phyloP scores from a whole-genome alignment of 805 yeast species.

The Candida corydali region DNA sequence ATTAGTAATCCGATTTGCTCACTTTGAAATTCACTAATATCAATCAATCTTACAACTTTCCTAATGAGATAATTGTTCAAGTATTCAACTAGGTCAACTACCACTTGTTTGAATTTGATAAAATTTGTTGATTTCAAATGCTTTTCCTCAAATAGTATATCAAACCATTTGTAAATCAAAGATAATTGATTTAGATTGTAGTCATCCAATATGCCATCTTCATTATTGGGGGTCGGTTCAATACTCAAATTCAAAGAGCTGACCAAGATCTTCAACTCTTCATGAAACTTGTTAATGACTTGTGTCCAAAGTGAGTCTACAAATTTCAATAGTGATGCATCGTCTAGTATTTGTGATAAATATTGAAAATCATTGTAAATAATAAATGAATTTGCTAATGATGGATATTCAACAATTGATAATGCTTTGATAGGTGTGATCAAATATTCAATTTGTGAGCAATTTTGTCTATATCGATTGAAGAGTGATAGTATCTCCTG shows the following conservation, averaged over 20 bases:
- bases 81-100: slow-evolving; percentile 23
- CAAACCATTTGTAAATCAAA: slow-evolving; percentile 21
- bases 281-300: slow-evolving; percentile 14
- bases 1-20: slow-evolving; percentile 26
- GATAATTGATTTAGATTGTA: slow-evolving; percentile 16
- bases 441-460: slow-evolving; percentile 16
- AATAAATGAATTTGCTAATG: slow-evolving; percentile 27
- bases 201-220: slow-evolving; percentile 16
- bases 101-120: slow-evolving; percentile 21
- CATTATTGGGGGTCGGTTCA: slow-evolving; percentile 7
- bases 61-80: slow-evolving; percentile 25
- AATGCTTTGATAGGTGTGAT: slow-evolving; percentile 28
- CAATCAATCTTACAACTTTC: slow-evolving; percentile 20
- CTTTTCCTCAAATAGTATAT: slow-evolving; percentile 15
- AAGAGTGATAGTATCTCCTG: slow-evolving; percentile 18
- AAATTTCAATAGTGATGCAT: slow-evolving; percentile 12
- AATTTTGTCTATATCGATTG: slow-evolving; percentile 17
- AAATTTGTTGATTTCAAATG: slow-evolving; percentile 24
- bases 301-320: slow-evolving; percentile 20
- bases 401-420: slow-evolving; percentile 30
- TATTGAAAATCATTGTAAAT: slow-evolving; percentile 32
- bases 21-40: slow-evolving; percentile 35
- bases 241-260: slow-evolving; percentile 13
- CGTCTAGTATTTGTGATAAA: slow-evolving; percentile 14
- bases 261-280: slow-evolving; percentile 15